These are phyloP conservation scores for Musa troglodytarum DNA, from an alignment of 176 grass and related monocot species.

Conservation along the genomic window DNA sequence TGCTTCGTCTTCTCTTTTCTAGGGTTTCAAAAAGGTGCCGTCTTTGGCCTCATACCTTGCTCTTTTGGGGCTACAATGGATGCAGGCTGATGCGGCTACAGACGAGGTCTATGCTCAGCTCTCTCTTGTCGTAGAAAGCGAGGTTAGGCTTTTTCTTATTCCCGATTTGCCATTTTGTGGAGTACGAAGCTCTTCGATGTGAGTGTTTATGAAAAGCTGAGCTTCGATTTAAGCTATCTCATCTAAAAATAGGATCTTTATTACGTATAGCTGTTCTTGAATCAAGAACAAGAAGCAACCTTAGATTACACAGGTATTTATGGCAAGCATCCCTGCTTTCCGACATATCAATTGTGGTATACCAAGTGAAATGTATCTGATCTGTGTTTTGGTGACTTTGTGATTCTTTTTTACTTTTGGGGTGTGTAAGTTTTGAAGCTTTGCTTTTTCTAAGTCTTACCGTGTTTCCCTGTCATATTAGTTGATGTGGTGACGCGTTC, in stretches of 20 bases:
- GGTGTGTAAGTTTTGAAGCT: not conserved
- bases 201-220: not conserved
- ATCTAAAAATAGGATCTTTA: not conserved
- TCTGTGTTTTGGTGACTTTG: not conserved
- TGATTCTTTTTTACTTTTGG: not conserved
- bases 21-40: not conserved
- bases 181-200: not conserved
- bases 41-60: slow-evolving; percentile 9
- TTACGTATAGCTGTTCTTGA: not conserved
- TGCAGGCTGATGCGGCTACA: slow-evolving; percentile 82
- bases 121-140: slow-evolving; percentile 56
- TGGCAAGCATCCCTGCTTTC: too few relatives aligned
- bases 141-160: slow-evolving; percentile 38
- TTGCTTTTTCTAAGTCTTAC: not conserved
- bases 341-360: not conserved
- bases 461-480: not conserved
- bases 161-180: not conserved
- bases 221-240: not conserved
- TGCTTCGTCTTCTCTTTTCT: not conserved
- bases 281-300: not conserved
- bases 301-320: too few relatives aligned
- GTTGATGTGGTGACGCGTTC: not conserved
- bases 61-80: slow-evolving; percentile 18
- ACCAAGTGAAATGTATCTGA: not conserved
- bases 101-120: slow-evolving; percentile 87